A percentile compares a stretch with the other conserved stretches of the same genome.
Evolutionary conservation across 208 protist genomes (phyloP).

Genomic region (Acanthamoeba quina): DNA sequence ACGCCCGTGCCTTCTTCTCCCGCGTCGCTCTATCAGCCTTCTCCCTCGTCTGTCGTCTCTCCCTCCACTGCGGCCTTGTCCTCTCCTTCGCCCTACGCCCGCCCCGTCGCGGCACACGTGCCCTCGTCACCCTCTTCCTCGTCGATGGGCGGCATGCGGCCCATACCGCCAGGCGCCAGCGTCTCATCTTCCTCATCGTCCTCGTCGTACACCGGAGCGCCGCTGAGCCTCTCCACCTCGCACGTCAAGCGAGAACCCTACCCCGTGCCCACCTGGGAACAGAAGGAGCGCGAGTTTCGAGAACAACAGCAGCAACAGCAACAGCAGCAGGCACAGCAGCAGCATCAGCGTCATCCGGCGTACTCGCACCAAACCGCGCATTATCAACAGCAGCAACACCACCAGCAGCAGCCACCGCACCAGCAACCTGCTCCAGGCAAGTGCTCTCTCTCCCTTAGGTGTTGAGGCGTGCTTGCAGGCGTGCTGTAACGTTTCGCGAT

Average conservation of each 20-base stretch:
- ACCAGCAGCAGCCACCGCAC: not conserved
- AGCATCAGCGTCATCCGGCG: not conserved
- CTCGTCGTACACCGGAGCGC: not conserved
- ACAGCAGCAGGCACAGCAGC: not conserved
- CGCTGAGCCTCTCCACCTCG: not conserved
- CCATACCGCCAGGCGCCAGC: not conserved
- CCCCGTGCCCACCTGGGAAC: conserved; percentile 22
- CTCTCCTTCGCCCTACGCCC: not conserved
- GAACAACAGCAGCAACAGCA: not conserved
- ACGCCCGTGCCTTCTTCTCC: not conserved
- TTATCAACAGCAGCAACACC: not conserved
- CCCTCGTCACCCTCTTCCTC: not conserved
- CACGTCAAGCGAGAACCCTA: conserved; percentile 12
- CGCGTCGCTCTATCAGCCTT: not conserved
- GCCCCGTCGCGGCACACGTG: not conserved
- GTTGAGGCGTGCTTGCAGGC: no score
- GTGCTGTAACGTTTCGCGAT: no score
- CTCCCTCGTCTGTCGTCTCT: not conserved
- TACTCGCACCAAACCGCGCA: not conserved
- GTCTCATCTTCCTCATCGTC: not conserved
- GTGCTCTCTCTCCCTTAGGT: not conserved
- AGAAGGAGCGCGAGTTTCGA: conserved; percentile 55
- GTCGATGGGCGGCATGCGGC: not conserved
- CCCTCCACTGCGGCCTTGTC: not conserved
- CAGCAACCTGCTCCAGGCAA: not conserved